A percentile compares a stretch with the other conserved stretches of the same genome.
Conservation (phyloP, 202 grass and related monocot genomes). For the Bolboschoenoplectus hybrid region DNA sequence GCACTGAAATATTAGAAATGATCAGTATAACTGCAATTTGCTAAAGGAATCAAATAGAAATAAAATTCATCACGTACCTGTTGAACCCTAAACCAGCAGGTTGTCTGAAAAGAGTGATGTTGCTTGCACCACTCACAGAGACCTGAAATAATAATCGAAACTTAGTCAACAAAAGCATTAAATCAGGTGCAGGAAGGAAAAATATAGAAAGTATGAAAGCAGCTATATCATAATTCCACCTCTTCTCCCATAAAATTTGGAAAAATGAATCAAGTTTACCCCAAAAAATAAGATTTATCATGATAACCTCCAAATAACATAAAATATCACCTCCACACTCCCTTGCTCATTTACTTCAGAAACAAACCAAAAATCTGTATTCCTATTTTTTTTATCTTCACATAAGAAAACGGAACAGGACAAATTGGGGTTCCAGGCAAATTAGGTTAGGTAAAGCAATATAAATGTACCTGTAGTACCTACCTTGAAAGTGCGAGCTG, state of each 20-base stretch:
- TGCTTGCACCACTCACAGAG: conserved; percentile 39
- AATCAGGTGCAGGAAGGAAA: neutral
- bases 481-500: conserved; percentile 40
- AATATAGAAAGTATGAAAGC: conserved; percentile 33
- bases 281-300: neutral
- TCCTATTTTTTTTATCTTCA: neutral
- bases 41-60: conserved; percentile 11
- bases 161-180: conserved; percentile 11
- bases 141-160: conserved; percentile 47
- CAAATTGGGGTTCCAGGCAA: neutral
- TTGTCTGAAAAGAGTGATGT: conserved; percentile 44
- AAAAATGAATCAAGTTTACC: conserved; percentile 1
- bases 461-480: neutral
- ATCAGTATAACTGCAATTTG: conserved; percentile 1
- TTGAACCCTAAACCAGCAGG: conserved; percentile 48
- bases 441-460: neutral
- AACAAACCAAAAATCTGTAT: neutral
- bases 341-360: conserved; percentile 16
- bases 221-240: conserved; percentile 44
- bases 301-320: neutral
- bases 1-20: conserved; percentile 48
- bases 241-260: conserved; percentile 38
- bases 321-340: conserved; percentile 42
- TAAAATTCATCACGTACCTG: conserved; percentile 42
- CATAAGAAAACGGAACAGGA: neutral